phyloP scores from a whole-genome alignment of 768 basidiomycete genomes.

The Roridomyces roridus region DNA sequence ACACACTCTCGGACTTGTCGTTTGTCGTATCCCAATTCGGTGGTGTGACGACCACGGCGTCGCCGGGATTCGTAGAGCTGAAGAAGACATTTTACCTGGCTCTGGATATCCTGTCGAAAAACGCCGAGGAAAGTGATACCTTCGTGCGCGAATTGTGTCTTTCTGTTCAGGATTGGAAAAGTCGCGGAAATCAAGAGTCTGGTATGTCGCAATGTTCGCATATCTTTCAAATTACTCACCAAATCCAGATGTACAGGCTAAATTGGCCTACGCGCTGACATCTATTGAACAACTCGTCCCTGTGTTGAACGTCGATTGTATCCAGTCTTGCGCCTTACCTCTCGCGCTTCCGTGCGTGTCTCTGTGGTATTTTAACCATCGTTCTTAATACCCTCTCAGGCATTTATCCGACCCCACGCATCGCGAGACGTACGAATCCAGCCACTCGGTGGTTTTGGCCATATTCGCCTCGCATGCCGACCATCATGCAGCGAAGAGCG shows the following conservation, averaged over 20 bases:
- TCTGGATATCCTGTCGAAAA: conserved; percentile 68
- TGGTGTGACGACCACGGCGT: conserved; percentile 61
- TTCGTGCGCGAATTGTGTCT: conserved; percentile 34
- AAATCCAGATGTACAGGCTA: conserved; percentile 37
- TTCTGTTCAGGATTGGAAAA: conserved; percentile 7
- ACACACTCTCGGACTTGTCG: conserved; percentile 68
- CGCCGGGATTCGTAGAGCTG: conserved; percentile 69
- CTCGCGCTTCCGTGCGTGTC: conserved; percentile 69
- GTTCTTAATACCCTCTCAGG: conserved; percentile 40
- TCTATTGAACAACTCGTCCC: conserved; percentile 82
- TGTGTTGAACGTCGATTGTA: conserved; percentile 55
- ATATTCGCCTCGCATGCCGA: conserved; percentile 70
- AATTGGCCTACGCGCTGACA: conserved; percentile 70
- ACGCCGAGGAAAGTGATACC: conserved; percentile 38
- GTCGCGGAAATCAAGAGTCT: background rate
- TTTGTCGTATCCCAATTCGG: conserved; percentile 86
- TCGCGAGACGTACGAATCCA: conserved; percentile 84
- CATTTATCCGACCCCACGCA: conserved; percentile 62
- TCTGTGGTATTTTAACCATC: conserved; percentile 16
- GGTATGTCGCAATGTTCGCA: background rate
- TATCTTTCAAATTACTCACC: background rate
- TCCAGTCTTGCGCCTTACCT: conserved; percentile 62
- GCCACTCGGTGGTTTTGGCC: conserved; percentile 83
- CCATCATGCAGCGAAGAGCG: conserved; percentile 22
- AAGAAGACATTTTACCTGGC: conserved; percentile 79